Conservation (phyloP, 805 yeast genomes). For the Wickerhamomyces xylosicus region DNA sequence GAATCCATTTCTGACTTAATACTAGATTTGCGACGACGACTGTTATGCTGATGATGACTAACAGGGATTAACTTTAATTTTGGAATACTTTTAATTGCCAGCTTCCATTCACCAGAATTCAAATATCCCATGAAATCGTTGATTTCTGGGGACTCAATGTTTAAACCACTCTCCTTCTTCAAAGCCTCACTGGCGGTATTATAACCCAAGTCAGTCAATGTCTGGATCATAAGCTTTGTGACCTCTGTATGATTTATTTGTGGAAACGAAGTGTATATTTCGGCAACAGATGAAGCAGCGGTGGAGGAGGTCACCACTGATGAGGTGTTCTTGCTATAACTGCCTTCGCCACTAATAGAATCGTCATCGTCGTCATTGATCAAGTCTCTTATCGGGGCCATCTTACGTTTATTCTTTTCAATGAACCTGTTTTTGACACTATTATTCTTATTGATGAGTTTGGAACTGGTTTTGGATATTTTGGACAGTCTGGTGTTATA, state of each 20-base stretch:
- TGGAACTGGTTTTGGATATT: neutral
- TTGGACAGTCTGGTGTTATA: too few species aligned
- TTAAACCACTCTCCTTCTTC: conserved; percentile 30
- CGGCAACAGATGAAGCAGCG: neutral
- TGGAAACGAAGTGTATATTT: conserved; percentile 10
- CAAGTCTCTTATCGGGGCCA: conserved; percentile 13
- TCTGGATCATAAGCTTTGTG: conserved; percentile 38
- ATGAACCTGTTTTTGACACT: neutral
- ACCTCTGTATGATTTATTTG: conserved; percentile 24
- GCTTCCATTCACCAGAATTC: conserved; percentile 31
- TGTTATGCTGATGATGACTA: too few species aligned
- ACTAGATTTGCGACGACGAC: neutral
- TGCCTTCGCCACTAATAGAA: neutral
- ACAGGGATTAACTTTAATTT: conserved; percentile 7
- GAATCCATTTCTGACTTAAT: too few species aligned
- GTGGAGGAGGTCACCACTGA: neutral
- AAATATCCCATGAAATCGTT: conserved; percentile 28
- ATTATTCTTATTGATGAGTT: neutral
- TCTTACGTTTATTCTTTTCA: conserved; percentile 1
- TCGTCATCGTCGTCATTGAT: conserved; percentile 1
- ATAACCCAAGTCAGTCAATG: conserved; percentile 40
- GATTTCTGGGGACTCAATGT: conserved; percentile 32
- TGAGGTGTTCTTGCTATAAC: too few species aligned
- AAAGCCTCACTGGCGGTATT: conserved; percentile 26
- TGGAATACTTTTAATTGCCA: conserved; percentile 23